phyloP scores from a whole-genome alignment of 805 yeast genomes.

The Clavispora phyllophila region DNA sequence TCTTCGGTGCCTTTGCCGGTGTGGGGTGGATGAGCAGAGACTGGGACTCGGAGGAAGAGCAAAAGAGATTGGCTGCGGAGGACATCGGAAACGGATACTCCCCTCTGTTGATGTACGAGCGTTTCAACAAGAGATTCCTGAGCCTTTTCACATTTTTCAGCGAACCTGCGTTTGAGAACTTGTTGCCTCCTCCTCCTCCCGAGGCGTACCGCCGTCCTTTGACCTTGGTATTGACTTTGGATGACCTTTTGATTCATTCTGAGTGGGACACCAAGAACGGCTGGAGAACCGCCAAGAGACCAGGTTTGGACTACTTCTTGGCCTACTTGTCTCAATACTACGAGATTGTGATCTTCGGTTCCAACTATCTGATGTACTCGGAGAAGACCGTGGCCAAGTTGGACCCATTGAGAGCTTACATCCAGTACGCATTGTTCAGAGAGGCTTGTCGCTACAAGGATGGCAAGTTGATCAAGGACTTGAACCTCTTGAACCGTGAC shows the following conservation, averaged over 20 bases:
- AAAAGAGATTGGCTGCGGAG: slow-evolving; percentile 44
- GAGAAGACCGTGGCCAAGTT: slow-evolving; percentile 81
- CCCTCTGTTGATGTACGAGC: slow-evolving; percentile 57
- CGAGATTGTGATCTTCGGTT: slow-evolving; percentile 87
- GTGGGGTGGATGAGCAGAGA: slow-evolving; percentile 70
- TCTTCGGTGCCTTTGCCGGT: slow-evolving; percentile 51
- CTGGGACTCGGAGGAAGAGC: slow-evolving; percentile 77
- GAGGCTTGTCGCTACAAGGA: slow-evolving; percentile 90
- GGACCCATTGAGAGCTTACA: slow-evolving; percentile 88
- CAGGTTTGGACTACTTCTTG: slow-evolving; percentile 94
- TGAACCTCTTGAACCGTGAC: slow-evolving; percentile 87
- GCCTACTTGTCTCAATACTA: slow-evolving; percentile 93
- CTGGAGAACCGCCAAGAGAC: slow-evolving; percentile 98
- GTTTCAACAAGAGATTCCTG: slow-evolving; percentile 67
- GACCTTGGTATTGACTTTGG: slow-evolving; percentile 84
- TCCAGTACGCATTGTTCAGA: slow-evolving; percentile 80
- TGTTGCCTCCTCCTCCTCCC: slow-evolving; percentile 89
- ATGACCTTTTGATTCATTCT: slow-evolving; percentile 85
- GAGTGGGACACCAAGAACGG: slow-evolving; percentile 90
- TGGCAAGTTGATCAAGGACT: slow-evolving; percentile 85
- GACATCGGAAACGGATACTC: slow-evolving; percentile 63
- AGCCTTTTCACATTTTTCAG: slow-evolving; percentile 78
- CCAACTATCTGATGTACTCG: slow-evolving; percentile 78
- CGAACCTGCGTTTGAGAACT: slow-evolving; percentile 90
- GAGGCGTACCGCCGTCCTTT: slow-evolving; percentile 89